phyloP scores from a whole-genome alignment of 139 green algal species.

The Chlamydomonas urium region DNA sequence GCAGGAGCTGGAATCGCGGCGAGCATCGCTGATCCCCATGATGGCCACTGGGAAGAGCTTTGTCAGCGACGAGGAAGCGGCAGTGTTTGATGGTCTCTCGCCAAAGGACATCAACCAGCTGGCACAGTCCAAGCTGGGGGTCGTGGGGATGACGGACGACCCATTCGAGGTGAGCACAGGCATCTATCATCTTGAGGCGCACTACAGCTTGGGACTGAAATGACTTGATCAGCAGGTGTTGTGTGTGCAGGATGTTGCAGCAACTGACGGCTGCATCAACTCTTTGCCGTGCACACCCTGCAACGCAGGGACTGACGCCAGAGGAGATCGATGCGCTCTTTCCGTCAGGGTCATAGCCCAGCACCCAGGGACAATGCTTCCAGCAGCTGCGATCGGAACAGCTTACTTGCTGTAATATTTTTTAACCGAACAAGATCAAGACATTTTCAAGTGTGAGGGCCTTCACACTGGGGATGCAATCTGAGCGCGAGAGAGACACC shows the following conservation, averaged over 20 bases:
- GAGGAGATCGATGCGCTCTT: slow-evolving; percentile 70
- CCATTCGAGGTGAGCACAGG: slow-evolving; percentile 60
- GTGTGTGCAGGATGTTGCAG: too few species aligned
- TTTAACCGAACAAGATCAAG: too few species aligned
- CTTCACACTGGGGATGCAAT: too few species aligned
- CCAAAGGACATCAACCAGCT: slow-evolving; percentile 52
- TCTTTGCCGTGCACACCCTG: background rate
- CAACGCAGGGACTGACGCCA: slow-evolving; percentile 59
- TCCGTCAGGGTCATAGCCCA: too few species aligned
- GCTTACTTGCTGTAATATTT: too few species aligned
- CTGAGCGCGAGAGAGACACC: too few species aligned
- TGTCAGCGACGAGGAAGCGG: slow-evolving; percentile 35
- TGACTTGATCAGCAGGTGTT: too few species aligned
- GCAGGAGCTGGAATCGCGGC: slow-evolving; percentile 28
- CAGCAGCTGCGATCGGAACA: too few species aligned
- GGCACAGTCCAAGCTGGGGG: slow-evolving; percentile 26
- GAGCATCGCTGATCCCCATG: slow-evolving; percentile 6
- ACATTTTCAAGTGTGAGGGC: too few species aligned
- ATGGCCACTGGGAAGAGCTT: slow-evolving; percentile 18
- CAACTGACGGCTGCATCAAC: background rate
- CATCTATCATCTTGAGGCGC: background rate
- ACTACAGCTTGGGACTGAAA: too few species aligned
- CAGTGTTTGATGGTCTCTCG: slow-evolving; percentile 63
- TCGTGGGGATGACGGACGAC: slow-evolving; percentile 27
- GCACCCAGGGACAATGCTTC: too few species aligned